Conservation (phyloP, 139 green algal genomes). For the Pycnococcus provasolii region DNA sequence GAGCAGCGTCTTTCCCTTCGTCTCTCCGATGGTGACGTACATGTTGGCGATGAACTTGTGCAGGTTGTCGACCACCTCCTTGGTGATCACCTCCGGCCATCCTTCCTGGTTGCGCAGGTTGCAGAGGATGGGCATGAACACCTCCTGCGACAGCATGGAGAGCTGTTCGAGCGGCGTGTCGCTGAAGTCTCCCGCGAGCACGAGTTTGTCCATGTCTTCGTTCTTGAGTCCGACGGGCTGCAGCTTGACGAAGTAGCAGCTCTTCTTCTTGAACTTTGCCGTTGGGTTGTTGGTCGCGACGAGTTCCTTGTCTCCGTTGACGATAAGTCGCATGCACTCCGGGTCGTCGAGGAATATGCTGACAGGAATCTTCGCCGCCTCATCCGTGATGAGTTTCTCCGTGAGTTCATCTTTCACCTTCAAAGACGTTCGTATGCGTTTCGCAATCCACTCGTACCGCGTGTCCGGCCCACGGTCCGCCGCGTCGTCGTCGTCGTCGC, state of each 20-base stretch:
- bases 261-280: slow-evolving; percentile 65
- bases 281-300: slow-evolving; percentile 43
- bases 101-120: slow-evolving; percentile 60
- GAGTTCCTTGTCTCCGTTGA: too few species aligned
- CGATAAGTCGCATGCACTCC: too few species aligned
- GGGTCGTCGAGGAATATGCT: too few species aligned
- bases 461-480: too few species aligned
- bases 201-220: slow-evolving; percentile 52
- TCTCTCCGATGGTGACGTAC: slow-evolving; percentile 61
- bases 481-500: too few species aligned
- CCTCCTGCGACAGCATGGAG: slow-evolving; percentile 51
- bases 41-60: slow-evolving; percentile 75
- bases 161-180: slow-evolving; percentile 67
- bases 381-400: too few species aligned
- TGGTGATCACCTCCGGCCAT: slow-evolving; percentile 69
- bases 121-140: slow-evolving; percentile 74
- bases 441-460: background rate
- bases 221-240: slow-evolving; percentile 40
- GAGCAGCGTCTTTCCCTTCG: slow-evolving; percentile 76
- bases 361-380: too few species aligned
- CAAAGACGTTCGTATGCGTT: background rate
- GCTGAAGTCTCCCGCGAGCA: slow-evolving; percentile 59
- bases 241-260: slow-evolving; percentile 71
- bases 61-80: slow-evolving; percentile 71
- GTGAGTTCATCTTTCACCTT: background rate